Evolutionary conservation across 148 eudicot species (phyloP), one percentile per base, ranked within the genome.

Genomic region (Cornus florida): DNA sequence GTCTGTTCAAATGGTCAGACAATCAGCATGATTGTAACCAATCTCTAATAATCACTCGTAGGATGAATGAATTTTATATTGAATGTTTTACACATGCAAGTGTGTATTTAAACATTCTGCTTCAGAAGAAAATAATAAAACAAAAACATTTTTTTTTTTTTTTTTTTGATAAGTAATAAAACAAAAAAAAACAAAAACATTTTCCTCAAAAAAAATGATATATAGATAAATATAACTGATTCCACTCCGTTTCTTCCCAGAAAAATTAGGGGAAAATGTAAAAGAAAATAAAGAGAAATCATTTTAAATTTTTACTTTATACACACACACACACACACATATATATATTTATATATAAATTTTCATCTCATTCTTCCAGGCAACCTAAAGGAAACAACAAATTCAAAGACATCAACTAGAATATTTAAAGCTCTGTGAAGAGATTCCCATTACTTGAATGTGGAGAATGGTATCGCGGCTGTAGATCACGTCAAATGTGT

Each of bases 401-500:
- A 32, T 7, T 14, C 31, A 35, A 32, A 38, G 46, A 48, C 69
- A 62, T 62, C 1, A 24, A 77, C 19, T 7, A 20, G 48, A 56
- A 77, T 53, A 13, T 19, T 31, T n/a, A 19, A 5, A 77, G 13
- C 28, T 16, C 38, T 12, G 70, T 65, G 7, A 28, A 43, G 69
- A 23, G 32, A 39, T n/a, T 50, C 75, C 35, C 0, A 64, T 87
- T 88, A 94, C 99, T 83, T 97, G 98, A 83, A 97, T 97, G 85
- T 97, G 99, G 80, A 97, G 91, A 79, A 97, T 97, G 60, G 99
- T 97, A 81, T 97, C 99, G 19, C 99, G 99, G 72, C 99, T 97
- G 83, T 97, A 97, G 84, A 97, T 92, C 39, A 97, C 94, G 83
- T 97, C 99, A 81, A 97, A 97, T 48, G 87, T 76, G 84, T 83